Evolutionary conservation across 2,329 filamentous ascomycete species (phyloP), one percentile per base, ranked within the genome.

Genomic region (Ceratocystis alfenasii): DNA sequence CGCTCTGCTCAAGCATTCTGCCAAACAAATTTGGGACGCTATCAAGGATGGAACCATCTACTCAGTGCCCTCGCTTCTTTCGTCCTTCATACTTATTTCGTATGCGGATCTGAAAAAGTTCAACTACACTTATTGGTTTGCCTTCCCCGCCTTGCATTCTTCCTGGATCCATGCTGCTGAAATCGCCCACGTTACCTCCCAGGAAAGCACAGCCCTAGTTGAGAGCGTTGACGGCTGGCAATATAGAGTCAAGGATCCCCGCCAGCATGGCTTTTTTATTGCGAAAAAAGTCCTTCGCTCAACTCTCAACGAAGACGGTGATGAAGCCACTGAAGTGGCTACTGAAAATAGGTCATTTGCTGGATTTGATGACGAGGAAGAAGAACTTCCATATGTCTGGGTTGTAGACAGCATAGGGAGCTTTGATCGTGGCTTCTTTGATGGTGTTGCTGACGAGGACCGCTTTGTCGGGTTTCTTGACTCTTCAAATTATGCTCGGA

Each of bases 71-170:
- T 96, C 93, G 3, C 82, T 97, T 1, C 84, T 99, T 20, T 86
- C 90, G 3, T 94, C 90, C 5, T 97, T 96, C 74, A 83, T 89
- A 30, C 85, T 95, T 67, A 84, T 97, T 59, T 96, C 90, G 17
- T 99, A 90, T 74, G 93, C 94, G 69, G 93, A 99, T 73, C 82
- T 99, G 44, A 99, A 99, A 75, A 96, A 95, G 73, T 97, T 97
- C 78, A 90, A 87, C 69, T 96, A 97, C 74, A 90, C 88, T n/a
- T 97, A 97, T 76, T 95, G 95, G 86, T 97, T 97, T 75, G 93
- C 88, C 4, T 99, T 95, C 72, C 94, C 94, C 0, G 91, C 93
- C 17, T 81, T 99, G 57, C 92, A 95, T 74, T 95, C 93, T 3
- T 79, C 82, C 33, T 99, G 94, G 94, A 87, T 83, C 70, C 79